These are phyloP conservation scores for Fusarium miscanthi DNA, from an alignment of 2,329 filamentous ascomycete genomes.

Conservation along the genomic window DNA sequence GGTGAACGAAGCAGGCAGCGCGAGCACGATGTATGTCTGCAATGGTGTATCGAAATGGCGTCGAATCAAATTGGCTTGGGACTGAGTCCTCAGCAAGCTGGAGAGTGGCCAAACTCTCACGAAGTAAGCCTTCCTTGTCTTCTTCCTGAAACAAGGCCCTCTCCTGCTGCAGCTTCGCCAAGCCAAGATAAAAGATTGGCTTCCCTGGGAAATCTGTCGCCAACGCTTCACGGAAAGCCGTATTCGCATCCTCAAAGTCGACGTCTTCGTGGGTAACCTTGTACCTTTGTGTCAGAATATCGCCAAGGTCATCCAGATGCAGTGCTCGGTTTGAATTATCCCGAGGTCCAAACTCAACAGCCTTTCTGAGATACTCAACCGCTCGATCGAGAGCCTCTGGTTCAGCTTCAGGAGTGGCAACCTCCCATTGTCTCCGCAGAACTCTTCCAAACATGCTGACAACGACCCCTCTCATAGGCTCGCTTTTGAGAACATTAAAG, in stretches of 20 bases:
- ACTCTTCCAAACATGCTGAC: constrained; percentile 2
- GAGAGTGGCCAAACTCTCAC: background rate
- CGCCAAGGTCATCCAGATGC: background rate
- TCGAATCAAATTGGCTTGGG: background rate
- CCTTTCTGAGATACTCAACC: background rate
- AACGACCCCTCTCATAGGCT: background rate
- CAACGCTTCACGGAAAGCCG: background rate
- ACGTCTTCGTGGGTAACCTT: rapidly evolving
- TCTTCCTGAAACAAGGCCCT: rapidly evolving
- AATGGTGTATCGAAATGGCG: background rate
- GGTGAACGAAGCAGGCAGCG: background rate
- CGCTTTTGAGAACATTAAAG: background rate
- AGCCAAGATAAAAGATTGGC: background rate
- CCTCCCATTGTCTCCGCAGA: background rate
- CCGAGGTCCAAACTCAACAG: background rate
- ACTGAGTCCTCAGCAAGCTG: background rate
- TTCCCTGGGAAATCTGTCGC: background rate
- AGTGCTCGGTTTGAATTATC: background rate
- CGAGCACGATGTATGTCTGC: background rate
- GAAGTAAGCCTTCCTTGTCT: rapidly evolving
- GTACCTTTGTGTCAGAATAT: background rate
- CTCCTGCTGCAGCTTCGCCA: background rate
- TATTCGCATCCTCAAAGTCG: background rate
- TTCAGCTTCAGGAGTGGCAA: background rate
- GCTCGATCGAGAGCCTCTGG: background rate